A percentile compares a stretch with the other conserved stretches of the same genome.
Conservation (phyloP, 805 yeast species). For the Barnettozyma wickerhamii region DNA sequence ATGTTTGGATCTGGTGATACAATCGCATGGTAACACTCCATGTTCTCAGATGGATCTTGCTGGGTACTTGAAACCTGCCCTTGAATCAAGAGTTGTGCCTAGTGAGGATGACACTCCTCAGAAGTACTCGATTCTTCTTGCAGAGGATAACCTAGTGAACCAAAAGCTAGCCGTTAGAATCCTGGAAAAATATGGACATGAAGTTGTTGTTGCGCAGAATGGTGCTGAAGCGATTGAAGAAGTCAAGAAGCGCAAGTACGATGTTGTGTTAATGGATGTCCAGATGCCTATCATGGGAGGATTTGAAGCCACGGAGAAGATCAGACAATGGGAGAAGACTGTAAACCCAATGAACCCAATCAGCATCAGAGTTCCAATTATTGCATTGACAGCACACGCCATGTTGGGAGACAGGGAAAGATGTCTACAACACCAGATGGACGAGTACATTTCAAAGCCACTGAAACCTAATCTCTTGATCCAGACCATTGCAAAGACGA, state of each 20-base stretch:
- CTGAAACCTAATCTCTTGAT: slow-evolving; percentile 76
- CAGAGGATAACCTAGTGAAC: slow-evolving; percentile 84
- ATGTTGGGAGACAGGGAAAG: slow-evolving; percentile 91
- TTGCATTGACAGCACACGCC: slow-evolving; percentile 90
- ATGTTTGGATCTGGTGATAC: slow-evolving; percentile 81
- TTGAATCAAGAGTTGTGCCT: slow-evolving; percentile 78
- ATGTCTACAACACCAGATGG: slow-evolving; percentile 87
- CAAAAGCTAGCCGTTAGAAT: slow-evolving; percentile 85
- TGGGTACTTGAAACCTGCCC: slow-evolving; percentile 77
- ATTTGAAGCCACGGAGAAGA: slow-evolving; percentile 83
- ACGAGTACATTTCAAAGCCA: slow-evolving; percentile 85
- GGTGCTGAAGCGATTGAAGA: slow-evolving; percentile 82
- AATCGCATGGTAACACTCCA: slow-evolving; percentile 86
- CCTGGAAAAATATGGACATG: slow-evolving; percentile 80
- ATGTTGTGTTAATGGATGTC: slow-evolving; percentile 87
- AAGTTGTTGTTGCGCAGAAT: slow-evolving; percentile 80
- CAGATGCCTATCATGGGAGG: slow-evolving; percentile 98
- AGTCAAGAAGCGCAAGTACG: slow-evolving; percentile 60
- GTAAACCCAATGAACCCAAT: slow-evolving; percentile 66
- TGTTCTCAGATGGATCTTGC: slow-evolving; percentile 80
- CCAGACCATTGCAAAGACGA: slow-evolving; percentile 82
- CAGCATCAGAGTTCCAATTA: slow-evolving; percentile 77
- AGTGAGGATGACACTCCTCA: slow-evolving; percentile 75
- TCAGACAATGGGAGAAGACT: slow-evolving; percentile 84
- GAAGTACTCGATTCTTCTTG: slow-evolving; percentile 69